Percentiles rank a stretch among this genome's conserved stretches.
phyloP scores from a whole-genome alignment of 176 grass and related monocot species.

The Triticum urartu region DNA sequence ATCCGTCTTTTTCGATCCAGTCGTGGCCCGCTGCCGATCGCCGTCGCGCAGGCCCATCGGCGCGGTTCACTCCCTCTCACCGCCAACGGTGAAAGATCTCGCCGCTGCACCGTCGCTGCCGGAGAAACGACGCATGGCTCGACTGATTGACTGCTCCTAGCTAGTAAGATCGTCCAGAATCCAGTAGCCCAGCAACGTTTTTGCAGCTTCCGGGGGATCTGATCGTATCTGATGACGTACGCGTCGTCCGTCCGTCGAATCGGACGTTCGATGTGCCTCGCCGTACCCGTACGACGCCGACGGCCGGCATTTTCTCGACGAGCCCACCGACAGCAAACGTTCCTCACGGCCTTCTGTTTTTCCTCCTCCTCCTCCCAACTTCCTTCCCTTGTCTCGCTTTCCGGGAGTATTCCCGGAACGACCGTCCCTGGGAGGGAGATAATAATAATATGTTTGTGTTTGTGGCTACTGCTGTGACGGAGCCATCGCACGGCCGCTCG shows the following conservation, averaged over 20 bases:
- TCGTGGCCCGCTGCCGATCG: conserved; percentile 17
- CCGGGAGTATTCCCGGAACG: neutral
- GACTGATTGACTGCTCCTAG: neutral
- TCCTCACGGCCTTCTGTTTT: neutral
- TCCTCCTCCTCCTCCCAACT: too few relatives aligned
- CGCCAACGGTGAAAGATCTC: neutral
- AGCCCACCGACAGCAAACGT: neutral
- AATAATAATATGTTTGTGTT: neutral
- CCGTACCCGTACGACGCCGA: conserved; percentile 25
- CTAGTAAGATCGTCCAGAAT: neutral
- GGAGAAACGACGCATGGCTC: neutral
- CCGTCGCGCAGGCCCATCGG: neutral
- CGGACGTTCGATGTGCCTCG: neutral
- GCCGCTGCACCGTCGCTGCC: neutral
- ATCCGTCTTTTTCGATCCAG: neutral
- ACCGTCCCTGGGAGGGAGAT: neutral
- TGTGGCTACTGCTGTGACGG: conserved; percentile 36
- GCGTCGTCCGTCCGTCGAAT: neutral
- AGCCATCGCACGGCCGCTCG: conserved; percentile 41
- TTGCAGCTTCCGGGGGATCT: neutral
- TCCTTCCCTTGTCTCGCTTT: neutral
- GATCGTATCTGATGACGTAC: too few relatives aligned
- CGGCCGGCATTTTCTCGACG: neutral
- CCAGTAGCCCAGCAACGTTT: neutral
- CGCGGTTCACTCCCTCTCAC: neutral